phyloP scores from a whole-genome alignment of 2,329 filamentous ascomycete species.

The Lojkania enalia region DNA sequence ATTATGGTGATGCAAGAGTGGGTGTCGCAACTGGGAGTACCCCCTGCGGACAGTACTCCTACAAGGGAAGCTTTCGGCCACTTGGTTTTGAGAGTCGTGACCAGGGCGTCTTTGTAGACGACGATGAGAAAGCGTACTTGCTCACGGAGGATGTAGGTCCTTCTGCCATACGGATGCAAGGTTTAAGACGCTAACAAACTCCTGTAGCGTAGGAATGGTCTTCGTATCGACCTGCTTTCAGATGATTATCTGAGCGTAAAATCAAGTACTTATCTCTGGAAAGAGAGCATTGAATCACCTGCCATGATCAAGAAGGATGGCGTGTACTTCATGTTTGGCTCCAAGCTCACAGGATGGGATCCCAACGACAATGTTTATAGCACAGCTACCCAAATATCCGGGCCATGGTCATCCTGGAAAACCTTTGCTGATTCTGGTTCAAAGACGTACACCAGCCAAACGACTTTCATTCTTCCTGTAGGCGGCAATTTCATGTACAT shows the following conservation, averaged over 20 bases:
- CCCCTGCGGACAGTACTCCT: conserved; percentile 64
- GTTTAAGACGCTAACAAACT: neutral
- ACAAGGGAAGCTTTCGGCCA: conserved; percentile 52
- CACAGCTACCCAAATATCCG: conserved; percentile 59
- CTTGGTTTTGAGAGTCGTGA: conserved; percentile 59
- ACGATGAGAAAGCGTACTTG: conserved; percentile 63
- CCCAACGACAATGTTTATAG: conserved; percentile 68
- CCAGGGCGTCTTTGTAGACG: conserved; percentile 64
- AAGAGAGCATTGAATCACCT: conserved; percentile 62
- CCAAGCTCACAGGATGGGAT: conserved; percentile 53
- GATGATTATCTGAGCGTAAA: conserved; percentile 60
- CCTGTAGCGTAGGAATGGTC: conserved; percentile 58
- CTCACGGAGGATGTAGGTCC: conserved; percentile 63
- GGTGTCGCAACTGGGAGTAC: conserved; percentile 63
- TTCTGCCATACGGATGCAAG: no score
- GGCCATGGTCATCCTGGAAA: conserved; percentile 65
- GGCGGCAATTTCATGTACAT: conserved; percentile 60
- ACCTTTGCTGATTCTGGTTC: conserved; percentile 61
- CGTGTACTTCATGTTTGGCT: conserved; percentile 68
- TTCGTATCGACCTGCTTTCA: conserved; percentile 61
- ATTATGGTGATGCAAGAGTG: conserved; percentile 66
- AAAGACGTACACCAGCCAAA: conserved; percentile 64
- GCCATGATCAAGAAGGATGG: conserved; percentile 64
- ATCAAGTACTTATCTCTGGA: conserved; percentile 57
- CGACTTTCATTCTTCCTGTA: conserved; percentile 60